phyloP scores from a whole-genome alignment of 768 basidiomycete genomes.

The Phylloporus rhodoxanthus region DNA sequence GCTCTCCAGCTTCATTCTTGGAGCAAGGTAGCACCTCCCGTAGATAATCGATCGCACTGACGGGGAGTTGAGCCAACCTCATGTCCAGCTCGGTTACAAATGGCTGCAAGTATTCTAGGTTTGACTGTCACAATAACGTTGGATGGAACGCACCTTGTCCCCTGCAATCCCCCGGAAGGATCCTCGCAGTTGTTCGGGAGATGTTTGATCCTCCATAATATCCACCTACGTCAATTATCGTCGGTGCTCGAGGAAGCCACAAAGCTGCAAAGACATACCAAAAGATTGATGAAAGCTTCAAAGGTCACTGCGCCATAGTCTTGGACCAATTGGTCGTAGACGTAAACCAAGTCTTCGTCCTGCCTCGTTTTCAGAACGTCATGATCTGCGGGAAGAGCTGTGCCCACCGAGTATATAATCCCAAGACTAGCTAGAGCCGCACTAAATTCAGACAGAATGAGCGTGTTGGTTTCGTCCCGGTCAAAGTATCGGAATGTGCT shows the following conservation, averaged over 20 bases:
- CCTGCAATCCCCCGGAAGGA: conserved; percentile 89
- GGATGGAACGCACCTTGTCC: conserved; percentile 61
- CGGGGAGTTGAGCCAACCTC: conserved; percentile 73
- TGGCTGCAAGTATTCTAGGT: conserved; percentile 44
- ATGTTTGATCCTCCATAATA: conserved; percentile 92
- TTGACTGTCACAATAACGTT: background rate
- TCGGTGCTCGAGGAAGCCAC: background rate
- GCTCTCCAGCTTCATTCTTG: conserved; percentile 50
- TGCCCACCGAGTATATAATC: conserved; percentile 77
- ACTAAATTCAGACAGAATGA: conserved; percentile 80
- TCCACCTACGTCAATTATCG: conserved; percentile 57
- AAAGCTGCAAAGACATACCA: conserved; percentile 46
- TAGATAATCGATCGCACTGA: conserved; percentile 72
- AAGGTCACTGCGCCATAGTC: conserved; percentile 88
- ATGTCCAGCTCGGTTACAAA: conserved; percentile 94
- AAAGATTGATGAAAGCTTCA: conserved; percentile 89
- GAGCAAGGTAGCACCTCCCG: conserved; percentile 70
- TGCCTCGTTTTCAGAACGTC: conserved; percentile 21
- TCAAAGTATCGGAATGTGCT: conserved; percentile 98
- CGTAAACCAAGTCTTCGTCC: conserved; percentile 84
- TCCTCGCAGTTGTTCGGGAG: conserved; percentile 85
- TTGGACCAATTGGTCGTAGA: conserved; percentile 71
- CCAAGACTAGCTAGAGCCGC: conserved; percentile 92
- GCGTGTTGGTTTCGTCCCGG: conserved; percentile 84
- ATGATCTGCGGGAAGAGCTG: background rate